Percentiles rank a stretch among this genome's conserved stretches.
Evolutionary conservation across 176 grass and related monocot genomes (phyloP).

Genomic region (Phyllostachys edulis): DNA sequence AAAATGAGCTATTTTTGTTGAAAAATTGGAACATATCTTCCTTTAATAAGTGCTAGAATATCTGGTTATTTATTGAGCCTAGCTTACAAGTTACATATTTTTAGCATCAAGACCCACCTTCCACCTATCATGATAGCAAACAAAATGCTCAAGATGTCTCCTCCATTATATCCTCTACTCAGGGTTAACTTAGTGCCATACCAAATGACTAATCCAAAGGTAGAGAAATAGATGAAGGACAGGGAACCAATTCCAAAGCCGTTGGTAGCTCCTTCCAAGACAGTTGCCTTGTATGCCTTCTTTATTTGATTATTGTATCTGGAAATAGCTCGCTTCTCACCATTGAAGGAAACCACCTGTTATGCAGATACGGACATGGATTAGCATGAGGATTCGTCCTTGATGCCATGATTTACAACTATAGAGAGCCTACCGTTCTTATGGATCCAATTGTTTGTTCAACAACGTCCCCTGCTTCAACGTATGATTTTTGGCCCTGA

Average conservation of each 20-base stretch:
- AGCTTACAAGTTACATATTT: no score
- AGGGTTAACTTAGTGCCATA: slow-evolving; percentile 16
- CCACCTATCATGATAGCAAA: slow-evolving; percentile 22
- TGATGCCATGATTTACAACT: background rate
- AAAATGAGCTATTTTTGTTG: background rate
- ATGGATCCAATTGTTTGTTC: slow-evolving; percentile 35
- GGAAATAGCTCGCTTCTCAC: slow-evolving; percentile 2
- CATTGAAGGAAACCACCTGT: slow-evolving; percentile 30
- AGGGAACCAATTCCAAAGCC: slow-evolving; percentile 20
- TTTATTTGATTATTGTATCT: slow-evolving; percentile 14
- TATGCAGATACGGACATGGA: background rate
- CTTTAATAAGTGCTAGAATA: background rate
- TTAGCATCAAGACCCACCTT: background rate
- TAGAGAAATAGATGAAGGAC: slow-evolving; percentile 18
- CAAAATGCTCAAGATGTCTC: background rate
- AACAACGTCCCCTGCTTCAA: slow-evolving; percentile 12
- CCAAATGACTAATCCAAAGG: slow-evolving; percentile 23
- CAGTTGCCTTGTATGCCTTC: background rate
- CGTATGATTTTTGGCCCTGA: slow-evolving; percentile 32
- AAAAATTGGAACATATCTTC: background rate
- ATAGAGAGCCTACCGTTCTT: slow-evolving; percentile 3
- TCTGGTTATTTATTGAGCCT: background rate
- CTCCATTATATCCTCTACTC: slow-evolving; percentile 25
- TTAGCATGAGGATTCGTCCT: background rate
- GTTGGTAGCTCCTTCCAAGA: slow-evolving; percentile 6